phyloP scores from a whole-genome alignment of 345 rosid species.

The Melastoma malabathricum region DNA sequence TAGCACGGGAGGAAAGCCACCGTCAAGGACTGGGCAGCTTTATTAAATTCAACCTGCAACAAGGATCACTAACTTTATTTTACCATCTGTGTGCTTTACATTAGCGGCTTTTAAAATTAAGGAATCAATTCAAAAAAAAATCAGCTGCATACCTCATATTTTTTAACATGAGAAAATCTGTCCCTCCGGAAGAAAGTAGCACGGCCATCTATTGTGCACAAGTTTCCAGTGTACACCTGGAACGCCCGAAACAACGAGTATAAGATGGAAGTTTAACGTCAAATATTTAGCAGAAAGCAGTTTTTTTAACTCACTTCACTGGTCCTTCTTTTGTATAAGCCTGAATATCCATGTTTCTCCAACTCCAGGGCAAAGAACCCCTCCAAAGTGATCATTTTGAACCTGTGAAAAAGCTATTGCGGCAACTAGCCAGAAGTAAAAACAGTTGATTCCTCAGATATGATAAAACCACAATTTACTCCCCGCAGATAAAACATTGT shows the following conservation, averaged over 20 bases:
- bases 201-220: conserved; percentile 67
- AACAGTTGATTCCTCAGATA: too few species aligned
- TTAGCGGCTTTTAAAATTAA: not conserved
- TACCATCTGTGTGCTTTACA: not conserved
- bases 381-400: conserved; percentile 84
- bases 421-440: too few species aligned
- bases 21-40: conserved; percentile 96
- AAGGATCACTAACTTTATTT: conserved; percentile 6
- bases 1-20: conserved; percentile 74
- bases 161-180: conserved; percentile 92
- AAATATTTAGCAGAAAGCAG: not conserved
- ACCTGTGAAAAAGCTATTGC: conserved; percentile 34
- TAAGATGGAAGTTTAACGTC: too few species aligned
- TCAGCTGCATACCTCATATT: conserved; percentile 69
- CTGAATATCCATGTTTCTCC: conserved; percentile 93
- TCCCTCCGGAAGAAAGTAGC: conserved; percentile 93
- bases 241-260: not conserved
- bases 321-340: conserved; percentile 78
- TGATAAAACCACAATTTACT: too few species aligned
- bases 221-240: conserved; percentile 64
- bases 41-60: conserved; percentile 90
- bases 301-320: conserved; percentile 50
- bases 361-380: conserved; percentile 85
- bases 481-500: not conserved
- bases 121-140: not conserved